Conservation (phyloP, 2,329 filamentous ascomycete genomes). For the Colletotrichum lupini region DNA sequence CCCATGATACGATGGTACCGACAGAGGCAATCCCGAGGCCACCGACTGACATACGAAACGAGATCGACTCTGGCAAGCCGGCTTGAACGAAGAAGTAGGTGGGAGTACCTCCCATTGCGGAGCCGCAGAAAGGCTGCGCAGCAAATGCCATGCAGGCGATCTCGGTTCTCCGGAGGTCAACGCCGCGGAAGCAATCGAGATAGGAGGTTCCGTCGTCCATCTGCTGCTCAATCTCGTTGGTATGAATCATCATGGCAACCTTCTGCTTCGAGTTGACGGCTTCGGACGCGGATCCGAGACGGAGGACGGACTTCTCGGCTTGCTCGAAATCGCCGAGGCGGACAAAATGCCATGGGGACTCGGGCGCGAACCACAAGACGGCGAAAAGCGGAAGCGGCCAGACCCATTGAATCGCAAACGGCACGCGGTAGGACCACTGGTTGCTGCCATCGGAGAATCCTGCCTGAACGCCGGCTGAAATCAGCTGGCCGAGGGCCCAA, state of each 20-base stretch:
- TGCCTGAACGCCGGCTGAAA: slow-evolving; percentile 52
- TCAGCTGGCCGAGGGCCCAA: slow-evolving; percentile 58
- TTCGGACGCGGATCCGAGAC: slow-evolving; percentile 6
- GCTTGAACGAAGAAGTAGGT: slow-evolving; percentile 51
- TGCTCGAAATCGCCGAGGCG: slow-evolving; percentile 6
- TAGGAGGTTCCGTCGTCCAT: slow-evolving; percentile 52
- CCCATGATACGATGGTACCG: slow-evolving; percentile 54
- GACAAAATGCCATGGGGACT: slow-evolving; percentile 17
- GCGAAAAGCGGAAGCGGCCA: slow-evolving; percentile 37
- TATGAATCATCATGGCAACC: slow-evolving; percentile 37
- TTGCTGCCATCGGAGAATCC: slow-evolving; percentile 36
- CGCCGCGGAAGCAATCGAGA: slow-evolving; percentile 55
- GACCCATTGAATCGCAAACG: slow-evolving; percentile 41
- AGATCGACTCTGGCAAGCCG: slow-evolving; percentile 40
- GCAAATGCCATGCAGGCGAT: slow-evolving; percentile 48
- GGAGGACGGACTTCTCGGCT: slow-evolving; percentile 6
- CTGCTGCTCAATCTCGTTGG: slow-evolving; percentile 36
- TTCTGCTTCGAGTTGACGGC: slow-evolving; percentile 18
- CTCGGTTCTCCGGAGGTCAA: slow-evolving; percentile 52
- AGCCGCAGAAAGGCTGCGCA: slow-evolving; percentile 47
- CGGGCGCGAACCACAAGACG: slow-evolving; percentile 25
- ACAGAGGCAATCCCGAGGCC: slow-evolving; percentile 48
- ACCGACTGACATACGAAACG: slow-evolving; percentile 42
- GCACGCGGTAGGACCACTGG: slow-evolving; percentile 41
- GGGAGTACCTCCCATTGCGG: slow-evolving; percentile 39